Evolutionary conservation across 1,284 basidiomycete species (phyloP), one percentile per base, ranked within the genome.

Genomic region (Leccinum olivaceoglutinosum): DNA sequence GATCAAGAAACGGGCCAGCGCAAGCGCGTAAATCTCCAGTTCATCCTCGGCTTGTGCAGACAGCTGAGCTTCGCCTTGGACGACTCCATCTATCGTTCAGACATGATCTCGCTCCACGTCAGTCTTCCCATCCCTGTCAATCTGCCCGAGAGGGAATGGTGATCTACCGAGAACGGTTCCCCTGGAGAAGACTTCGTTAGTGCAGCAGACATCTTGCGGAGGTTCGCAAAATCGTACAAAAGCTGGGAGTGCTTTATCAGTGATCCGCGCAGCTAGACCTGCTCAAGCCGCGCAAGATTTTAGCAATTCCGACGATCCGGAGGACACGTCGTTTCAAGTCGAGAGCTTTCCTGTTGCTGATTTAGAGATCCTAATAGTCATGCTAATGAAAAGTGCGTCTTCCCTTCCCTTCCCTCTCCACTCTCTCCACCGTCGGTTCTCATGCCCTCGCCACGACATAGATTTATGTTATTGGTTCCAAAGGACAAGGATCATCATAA

Each of bases 401-500:
- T 63, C 32, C 62, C 18, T 61, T 6, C 14, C 63, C 25, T 61
- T 6, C 10, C 12, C 49, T 60, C 41, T 54, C n/a, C 5, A 6
- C 29, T 29, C 56, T 9, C 6, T 6, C 16, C n/a, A 16, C 6
- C 34, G 38, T 49, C 25, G 16, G 8, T 54, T 29, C 41, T 59
- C 64, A 64, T 54, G 12, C 62, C 62, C 44, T 11, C 11, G 63
- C 10, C 46, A 11, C 57, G 49, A 18, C 59, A 0, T 29, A 91
- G 89, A 71, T 91, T 85, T 75, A 80, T 89, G 63, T 79, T 92
- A 62, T 81, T 90, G 57, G 83, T 80, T 54, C 90, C 90, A 18
- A 90, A 86, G 71, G 90, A 92, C 77, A 85, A 85, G 67, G 88
- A 92, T 68, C 88, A 90, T 69, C 92, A 91, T 71, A 88, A 88